Percentiles rank a stretch among this genome's conserved stretches.
Conservation (phyloP, 306 rosid genomes). For the Prunus armeniaca region DNA sequence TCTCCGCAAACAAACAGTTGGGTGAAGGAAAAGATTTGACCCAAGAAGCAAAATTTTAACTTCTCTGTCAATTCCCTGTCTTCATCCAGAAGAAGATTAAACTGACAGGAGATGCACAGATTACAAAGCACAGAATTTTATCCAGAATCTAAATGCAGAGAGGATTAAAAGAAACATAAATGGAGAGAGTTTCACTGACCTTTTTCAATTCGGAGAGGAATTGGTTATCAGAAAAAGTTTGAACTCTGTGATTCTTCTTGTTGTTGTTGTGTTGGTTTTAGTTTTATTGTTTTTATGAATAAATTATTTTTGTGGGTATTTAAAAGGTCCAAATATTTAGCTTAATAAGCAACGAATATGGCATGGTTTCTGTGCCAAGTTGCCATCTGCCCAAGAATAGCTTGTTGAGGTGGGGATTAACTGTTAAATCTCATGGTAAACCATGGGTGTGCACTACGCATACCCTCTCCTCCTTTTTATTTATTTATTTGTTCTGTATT, state of each 20-base stretch:
- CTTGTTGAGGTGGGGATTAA: constrained; percentile 55
- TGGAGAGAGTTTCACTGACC: constrained; percentile 56
- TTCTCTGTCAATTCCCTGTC: constrained; percentile 25
- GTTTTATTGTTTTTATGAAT: constrained; percentile 19
- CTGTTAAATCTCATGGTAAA: constrained; percentile 18
- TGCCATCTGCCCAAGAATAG: constrained; percentile 79
- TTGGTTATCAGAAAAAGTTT: constrained; percentile 44
- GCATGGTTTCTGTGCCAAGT: constrained; percentile 49
- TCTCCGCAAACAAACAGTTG: constrained; percentile 51
- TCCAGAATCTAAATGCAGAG: constrained; percentile 20
- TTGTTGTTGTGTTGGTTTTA: constrained; percentile 39
- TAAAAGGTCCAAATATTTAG: constrained; percentile 25
- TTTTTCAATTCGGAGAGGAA: constrained; percentile 64
- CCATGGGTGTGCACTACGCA: constrained; percentile 4
- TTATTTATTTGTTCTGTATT: neutral
- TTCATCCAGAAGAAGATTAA: constrained; percentile 28
- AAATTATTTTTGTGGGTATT: neutral
- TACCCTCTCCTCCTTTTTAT: neutral
- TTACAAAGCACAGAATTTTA: constrained; percentile 3
- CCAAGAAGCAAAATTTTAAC: constrained; percentile 28
- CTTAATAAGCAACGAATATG: constrained; percentile 46
- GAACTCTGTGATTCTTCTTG: constrained; percentile 29
- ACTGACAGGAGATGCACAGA: constrained; percentile 18
- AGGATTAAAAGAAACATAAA: neutral
- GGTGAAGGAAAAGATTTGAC: constrained; percentile 29